Evolutionary conservation across 2,329 filamentous ascomycete species (phyloP).

Genomic region (Teratosphaeria destructans): DNA sequence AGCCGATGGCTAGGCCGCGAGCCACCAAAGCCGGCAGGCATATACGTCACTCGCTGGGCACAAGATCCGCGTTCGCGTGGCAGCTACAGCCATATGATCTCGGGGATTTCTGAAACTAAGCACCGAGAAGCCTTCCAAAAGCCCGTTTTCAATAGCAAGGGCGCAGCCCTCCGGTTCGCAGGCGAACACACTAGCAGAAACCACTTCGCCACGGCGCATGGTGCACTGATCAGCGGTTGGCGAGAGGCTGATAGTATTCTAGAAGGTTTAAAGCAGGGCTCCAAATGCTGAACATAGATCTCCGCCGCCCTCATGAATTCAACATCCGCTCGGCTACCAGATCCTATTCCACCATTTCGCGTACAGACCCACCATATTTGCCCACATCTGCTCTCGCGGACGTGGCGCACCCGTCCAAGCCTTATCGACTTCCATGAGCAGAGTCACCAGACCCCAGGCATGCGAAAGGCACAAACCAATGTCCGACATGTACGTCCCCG

Average conservation of each 20-base stretch:
- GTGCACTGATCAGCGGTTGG: constrained; percentile 17
- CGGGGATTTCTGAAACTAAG: constrained; percentile 8
- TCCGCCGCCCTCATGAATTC: not conserved
- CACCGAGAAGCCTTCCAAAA: constrained; percentile 12
- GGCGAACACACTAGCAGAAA: constrained; percentile 17
- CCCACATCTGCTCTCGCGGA: not conserved
- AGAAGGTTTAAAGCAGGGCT: not conserved
- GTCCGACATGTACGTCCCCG: not conserved
- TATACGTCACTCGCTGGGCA: constrained; percentile 17
- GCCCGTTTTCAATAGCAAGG: constrained; percentile 5
- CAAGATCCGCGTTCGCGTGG: constrained; percentile 11
- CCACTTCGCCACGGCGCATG: constrained; percentile 20
- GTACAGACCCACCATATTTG: not conserved
- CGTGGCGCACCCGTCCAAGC: not conserved
- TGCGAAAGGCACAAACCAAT: not conserved
- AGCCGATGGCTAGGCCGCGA: constrained; percentile 12
- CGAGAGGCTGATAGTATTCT: constrained; percentile 15
- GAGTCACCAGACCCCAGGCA: not conserved
- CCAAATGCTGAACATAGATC: not conserved
- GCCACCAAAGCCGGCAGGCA: constrained; percentile 10
- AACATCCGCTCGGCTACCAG: not conserved
- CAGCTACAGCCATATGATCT: constrained; percentile 19
- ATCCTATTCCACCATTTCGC: not conserved
- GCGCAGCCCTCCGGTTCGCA: constrained; percentile 13
- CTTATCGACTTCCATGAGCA: not conserved